Evolutionary conservation across 306 rosid genomes (phyloP).

Genomic region (Abrus pulchellus): DNA sequence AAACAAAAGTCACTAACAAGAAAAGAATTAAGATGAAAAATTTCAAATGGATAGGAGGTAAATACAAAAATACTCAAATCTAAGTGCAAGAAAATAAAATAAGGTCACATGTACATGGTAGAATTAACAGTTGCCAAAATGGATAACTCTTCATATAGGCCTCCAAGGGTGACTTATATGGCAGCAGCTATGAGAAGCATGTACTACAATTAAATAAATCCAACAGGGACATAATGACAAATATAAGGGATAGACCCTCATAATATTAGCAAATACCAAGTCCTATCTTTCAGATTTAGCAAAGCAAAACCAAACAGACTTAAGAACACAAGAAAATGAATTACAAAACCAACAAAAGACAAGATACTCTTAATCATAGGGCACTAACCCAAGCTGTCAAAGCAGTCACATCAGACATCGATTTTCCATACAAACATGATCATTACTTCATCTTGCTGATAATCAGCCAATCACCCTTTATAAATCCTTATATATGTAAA

Average conservation of each 20-base stretch:
- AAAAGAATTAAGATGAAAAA: conserved; percentile 12
- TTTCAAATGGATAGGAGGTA: conserved; percentile 10
- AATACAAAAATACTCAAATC: background rate
- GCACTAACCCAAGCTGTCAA: background rate
- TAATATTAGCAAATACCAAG: background rate
- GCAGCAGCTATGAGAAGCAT: conserved; percentile 6
- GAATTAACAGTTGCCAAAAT: conserved; percentile 8
- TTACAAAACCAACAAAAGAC: background rate
- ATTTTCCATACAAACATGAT: background rate
- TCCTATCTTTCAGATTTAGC: background rate
- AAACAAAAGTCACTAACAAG: conserved; percentile 33
- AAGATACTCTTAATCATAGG: background rate
- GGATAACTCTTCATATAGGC: conserved; percentile 8
- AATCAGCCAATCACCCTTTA: background rate
- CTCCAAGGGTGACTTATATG: conserved; percentile 10
- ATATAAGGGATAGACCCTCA: background rate
- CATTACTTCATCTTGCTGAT: background rate
- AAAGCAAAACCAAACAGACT: background rate
- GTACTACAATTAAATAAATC: background rate
- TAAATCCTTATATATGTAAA: background rate
- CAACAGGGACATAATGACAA: background rate
- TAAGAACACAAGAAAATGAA: background rate
- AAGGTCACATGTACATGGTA: background rate
- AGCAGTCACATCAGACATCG: background rate
- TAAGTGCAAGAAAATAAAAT: conserved; percentile 7